phyloP scores from a whole-genome alignment of 257 asterid genomes.

The Oldenlandia corymbosa region DNA sequence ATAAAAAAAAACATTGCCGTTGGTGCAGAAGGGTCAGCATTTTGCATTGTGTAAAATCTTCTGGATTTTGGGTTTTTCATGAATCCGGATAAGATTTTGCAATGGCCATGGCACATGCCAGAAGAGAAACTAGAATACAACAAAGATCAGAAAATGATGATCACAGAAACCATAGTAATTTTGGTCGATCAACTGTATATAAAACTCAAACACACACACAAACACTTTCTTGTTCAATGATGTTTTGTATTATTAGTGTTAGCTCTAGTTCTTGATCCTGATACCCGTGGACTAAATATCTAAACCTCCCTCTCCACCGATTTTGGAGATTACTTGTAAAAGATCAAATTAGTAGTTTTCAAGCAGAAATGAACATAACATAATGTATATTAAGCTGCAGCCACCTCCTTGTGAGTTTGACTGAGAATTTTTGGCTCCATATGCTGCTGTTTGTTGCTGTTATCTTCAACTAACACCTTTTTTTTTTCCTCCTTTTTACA shows the following conservation, averaged over 20 bases:
- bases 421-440: too few relatives aligned
- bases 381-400: conserved; percentile 12
- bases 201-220: conserved; percentile 6
- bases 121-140: conserved; percentile 18
- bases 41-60: conserved; percentile 13
- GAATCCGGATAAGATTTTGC: conserved; percentile 25
- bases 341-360: conserved; percentile 4
- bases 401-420: background rate
- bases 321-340: background rate
- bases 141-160: conserved; percentile 11
- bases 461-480: too few relatives aligned
- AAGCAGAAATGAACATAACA: conserved; percentile 17
- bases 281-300: background rate
- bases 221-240: too few relatives aligned
- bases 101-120: conserved; percentile 9
- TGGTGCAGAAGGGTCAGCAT: conserved; percentile 20
- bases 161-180: conserved; percentile 14
- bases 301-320: background rate
- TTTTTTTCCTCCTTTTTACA: too few relatives aligned
- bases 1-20: conserved; percentile 2
- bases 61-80: conserved; percentile 21
- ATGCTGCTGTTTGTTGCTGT: too few relatives aligned
- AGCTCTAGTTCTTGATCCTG: conserved; percentile 16
- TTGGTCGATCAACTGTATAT: conserved; percentile 37
- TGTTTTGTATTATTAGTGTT: too few relatives aligned